These are phyloP conservation scores for Mollisia scopiformis DNA, from an alignment of 2,329 filamentous ascomycete genomes.

Conservation along the genomic window DNA sequence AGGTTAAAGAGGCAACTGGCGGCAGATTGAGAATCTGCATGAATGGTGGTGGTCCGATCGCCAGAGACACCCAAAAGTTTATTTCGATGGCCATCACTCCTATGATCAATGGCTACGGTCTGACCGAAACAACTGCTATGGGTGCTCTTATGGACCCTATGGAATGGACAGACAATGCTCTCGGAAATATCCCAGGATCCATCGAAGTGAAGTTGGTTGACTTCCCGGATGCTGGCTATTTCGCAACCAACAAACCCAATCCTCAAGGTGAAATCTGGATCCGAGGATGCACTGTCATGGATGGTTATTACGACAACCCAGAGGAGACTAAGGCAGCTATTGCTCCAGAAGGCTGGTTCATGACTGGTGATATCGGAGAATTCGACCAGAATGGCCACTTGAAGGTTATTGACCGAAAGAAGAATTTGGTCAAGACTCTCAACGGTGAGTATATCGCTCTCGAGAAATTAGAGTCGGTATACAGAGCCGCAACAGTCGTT, in stretches of 20 bases:
- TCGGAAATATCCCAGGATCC: slow-evolving; percentile 77
- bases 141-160: slow-evolving; percentile 82
- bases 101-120: slow-evolving; percentile 91
- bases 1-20: slow-evolving; percentile 78
- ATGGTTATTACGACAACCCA: slow-evolving; percentile 82
- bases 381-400: slow-evolving; percentile 81
- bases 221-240: slow-evolving; percentile 86
- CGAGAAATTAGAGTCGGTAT: slow-evolving; percentile 92
- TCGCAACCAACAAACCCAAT: slow-evolving; percentile 64
- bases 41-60: slow-evolving; percentile 91
- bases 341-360: slow-evolving; percentile 63
- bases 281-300: slow-evolving; percentile 74
- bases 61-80: slow-evolving; percentile 86
- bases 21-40: slow-evolving; percentile 86
- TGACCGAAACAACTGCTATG: slow-evolving; percentile 91
- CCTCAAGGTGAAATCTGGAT: slow-evolving; percentile 95
- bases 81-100: slow-evolving; percentile 90
- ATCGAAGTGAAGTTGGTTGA: slow-evolving; percentile 93
- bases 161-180: slow-evolving; percentile 76
- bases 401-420: slow-evolving; percentile 91
- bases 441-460: slow-evolving; percentile 97
- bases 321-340: slow-evolving; percentile 81
- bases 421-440: slow-evolving; percentile 95
- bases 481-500: slow-evolving; percentile 78
- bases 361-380: slow-evolving; percentile 93